Evolutionary conservation across 1,139 yeast species (phyloP).

Genomic region (Diutina siamensis): DNA sequence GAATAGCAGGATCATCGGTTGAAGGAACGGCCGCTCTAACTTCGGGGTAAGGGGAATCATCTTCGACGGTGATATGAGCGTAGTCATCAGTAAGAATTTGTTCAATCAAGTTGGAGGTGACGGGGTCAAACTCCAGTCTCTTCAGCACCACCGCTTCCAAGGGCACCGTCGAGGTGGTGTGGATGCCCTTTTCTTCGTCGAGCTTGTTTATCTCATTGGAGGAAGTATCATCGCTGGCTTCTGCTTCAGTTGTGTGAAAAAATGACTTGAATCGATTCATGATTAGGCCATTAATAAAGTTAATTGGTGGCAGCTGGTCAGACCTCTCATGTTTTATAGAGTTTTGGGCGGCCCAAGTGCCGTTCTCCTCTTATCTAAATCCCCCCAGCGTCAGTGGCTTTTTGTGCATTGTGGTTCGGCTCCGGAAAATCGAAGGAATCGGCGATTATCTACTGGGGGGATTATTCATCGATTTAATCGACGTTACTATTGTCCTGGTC

Average conservation of each 20-base stretch:
- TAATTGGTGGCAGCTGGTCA: neutral
- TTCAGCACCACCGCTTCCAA: neutral
- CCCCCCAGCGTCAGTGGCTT: no score
- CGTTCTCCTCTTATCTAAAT: no score
- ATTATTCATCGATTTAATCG: no score
- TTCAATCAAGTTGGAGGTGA: conserved; percentile 9
- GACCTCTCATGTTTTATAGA: no score
- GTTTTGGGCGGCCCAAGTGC: no score
- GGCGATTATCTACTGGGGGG: no score
- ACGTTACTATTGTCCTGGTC: no score
- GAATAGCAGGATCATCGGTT: conserved; percentile 40
- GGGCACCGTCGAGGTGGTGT: neutral
- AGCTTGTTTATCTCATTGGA: neutral
- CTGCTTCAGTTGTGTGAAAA: neutral
- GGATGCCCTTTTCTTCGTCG: neutral
- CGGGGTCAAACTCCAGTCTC: conserved; percentile 11
- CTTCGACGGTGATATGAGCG: conserved; percentile 31
- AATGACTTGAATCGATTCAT: neutral
- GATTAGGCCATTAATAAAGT: neutral
- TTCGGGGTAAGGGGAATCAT: conserved; percentile 58
- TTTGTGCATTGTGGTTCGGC: no score
- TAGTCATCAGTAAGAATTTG: conserved; percentile 26
- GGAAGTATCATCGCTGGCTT: neutral
- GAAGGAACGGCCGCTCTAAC: conserved; percentile 63
- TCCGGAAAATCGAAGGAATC: no score